Evolutionary conservation across 768 basidiomycete genomes (phyloP), one percentile per base, ranked within the genome.

Genomic region (Myochromella boudieri): DNA sequence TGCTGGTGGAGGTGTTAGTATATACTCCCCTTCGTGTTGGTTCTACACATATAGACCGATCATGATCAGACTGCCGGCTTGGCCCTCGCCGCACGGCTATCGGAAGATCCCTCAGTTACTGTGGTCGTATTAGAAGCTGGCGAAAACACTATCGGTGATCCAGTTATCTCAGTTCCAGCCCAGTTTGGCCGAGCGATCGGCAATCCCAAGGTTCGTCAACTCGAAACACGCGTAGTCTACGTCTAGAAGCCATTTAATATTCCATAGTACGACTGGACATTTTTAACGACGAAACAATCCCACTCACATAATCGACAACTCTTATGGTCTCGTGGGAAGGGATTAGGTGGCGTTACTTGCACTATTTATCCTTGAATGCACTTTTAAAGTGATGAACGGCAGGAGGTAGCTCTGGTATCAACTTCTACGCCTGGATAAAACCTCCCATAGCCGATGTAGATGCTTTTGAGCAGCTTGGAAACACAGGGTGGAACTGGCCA

Each of bases 401-500:
- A 63, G 71, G 79, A 2, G 78, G 79, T 2, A 71, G 62, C 44
- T 77, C 76, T 0, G 56, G 56, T 4, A 65, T 77, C 22, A 81
- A 81, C 50, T 72, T 74, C 49, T 58, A 63, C 20, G 55, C 53
- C 10, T 68, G 66, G 67, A 51, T 53, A 21, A 61, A 65, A 37
- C 66, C 67, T 11, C 65, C 64, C 22, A 58, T 57, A 15, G 42
- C 34, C 2, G 67, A 66, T 36, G 46, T 65, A 18, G 61, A 67
- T 42, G 65, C 62, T 5, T 62, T 73, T 38, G 78, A 79, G 53
- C 62, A 64, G 42, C 63, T 82, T n/a, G 79, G 79, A 5, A 80
- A 80, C 46, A 65, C 67, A 1, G 78, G 78, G 4, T 82, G 79
- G 78, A 78, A 77, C 52, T 81, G 75, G 75, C 55, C 64, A 0